These are phyloP conservation scores for Mallotus nudiflorus DNA, from an alignment of 345 rosid genomes.

Conservation along the genomic window DNA sequence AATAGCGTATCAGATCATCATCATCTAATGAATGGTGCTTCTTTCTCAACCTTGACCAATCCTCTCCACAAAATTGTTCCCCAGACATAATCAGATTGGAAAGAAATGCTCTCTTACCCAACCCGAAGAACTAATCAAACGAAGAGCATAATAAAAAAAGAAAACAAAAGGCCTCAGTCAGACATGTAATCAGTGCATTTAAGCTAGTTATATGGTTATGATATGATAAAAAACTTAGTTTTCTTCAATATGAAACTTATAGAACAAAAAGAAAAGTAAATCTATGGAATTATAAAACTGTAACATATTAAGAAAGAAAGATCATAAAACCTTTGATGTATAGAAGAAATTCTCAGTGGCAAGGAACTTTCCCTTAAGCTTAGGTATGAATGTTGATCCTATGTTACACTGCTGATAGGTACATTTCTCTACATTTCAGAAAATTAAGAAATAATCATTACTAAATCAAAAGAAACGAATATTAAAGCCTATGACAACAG, in stretches of 20 bases:
- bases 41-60: conserved; percentile 69
- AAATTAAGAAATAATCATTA: conserved; percentile 1
- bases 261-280: too few species aligned
- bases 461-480: conserved; percentile 11
- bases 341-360: conserved; percentile 87
- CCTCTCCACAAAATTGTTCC: conserved; percentile 69
- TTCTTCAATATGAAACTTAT: too few species aligned
- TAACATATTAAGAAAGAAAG: not conserved
- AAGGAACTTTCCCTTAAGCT: conserved; percentile 74
- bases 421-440: conserved; percentile 62
- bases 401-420: conserved; percentile 53
- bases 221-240: not conserved
- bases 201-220: conserved; percentile 12
- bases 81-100: conserved; percentile 66
- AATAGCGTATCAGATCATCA: conserved; percentile 63
- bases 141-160: conserved; percentile 14
- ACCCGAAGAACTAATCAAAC: conserved; percentile 67
- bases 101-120: conserved; percentile 53
- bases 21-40: conserved; percentile 53
- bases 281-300: not conserved
- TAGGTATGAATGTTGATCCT: conserved; percentile 80
- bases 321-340: conserved; percentile 66
- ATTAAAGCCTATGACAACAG: not conserved
- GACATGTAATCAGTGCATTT: not conserved
- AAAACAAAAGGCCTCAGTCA: conserved; percentile 10